Percentiles rank a stretch among this genome's conserved stretches.
These are phyloP conservation scores for Prunus armeniaca DNA, from an alignment of 306 rosid species.

Conservation along the genomic window DNA sequence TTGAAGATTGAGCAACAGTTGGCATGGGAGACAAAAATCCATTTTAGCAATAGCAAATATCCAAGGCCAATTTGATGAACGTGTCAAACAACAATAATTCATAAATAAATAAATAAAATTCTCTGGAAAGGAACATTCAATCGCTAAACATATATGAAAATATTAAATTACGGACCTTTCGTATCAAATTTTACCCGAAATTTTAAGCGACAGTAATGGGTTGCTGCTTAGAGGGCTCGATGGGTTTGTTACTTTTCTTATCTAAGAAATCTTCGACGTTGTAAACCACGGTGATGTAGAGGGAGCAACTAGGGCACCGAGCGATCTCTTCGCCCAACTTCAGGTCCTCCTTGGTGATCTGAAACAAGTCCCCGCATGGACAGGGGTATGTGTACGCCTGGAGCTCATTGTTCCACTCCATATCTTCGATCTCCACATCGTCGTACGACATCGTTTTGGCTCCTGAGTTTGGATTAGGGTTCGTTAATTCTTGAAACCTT, in stretches of 20 bases:
- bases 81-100: neutral
- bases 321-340: conserved; percentile 91
- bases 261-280: conserved; percentile 73
- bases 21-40: neutral
- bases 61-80: neutral
- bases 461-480: neutral
- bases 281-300: conserved; percentile 84
- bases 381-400: conserved; percentile 86
- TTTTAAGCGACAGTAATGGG: conserved; percentile 55
- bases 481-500: neutral
- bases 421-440: conserved; percentile 97
- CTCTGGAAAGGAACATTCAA: neutral
- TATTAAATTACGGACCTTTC: neutral
- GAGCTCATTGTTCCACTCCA: conserved; percentile 91
- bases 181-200: conserved; percentile 31
- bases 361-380: conserved; percentile 95
- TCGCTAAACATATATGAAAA: neutral
- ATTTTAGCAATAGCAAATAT: neutral
- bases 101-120: neutral
- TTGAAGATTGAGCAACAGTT: neutral
- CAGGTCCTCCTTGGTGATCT: conserved; percentile 87
- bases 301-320: conserved; percentile 97
- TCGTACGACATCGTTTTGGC: conserved; percentile 74
- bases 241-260: conserved; percentile 31
- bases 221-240: conserved; percentile 46